Evolutionary conservation across 345 rosid species (phyloP), one percentile per base, ranked within the genome.

Genomic region (Eucalyptus grandis): DNA sequence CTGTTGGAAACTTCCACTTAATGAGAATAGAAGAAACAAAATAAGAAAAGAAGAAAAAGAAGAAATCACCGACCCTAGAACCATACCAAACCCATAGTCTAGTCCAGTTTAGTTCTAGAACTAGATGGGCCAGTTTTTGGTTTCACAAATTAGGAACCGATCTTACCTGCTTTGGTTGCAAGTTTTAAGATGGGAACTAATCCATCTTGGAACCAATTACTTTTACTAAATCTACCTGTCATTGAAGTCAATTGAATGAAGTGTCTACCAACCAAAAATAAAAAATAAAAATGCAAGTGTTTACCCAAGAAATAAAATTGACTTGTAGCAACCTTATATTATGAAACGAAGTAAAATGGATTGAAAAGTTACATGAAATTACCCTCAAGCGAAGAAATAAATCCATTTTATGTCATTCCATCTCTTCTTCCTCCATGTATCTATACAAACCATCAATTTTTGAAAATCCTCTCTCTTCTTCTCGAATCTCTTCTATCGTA

Each of bases 61-160:
- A 69, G 44, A 37, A 72, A 31, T 34, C 44, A 69, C 24, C 7
- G 0, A n/a, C 77, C 24, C 12, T 67, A 67, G 22, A 67, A 67
- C 0, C 11, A 1, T 15, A 67, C 11, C 6, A 37, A 19, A 16
- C 22, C 6, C 0, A 10, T 65, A 8, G 2, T 19, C 5, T 21
- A 1, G 34, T 30, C 5, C 3, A 0, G 3, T 13, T 62, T 4
- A 21, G 5, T 58, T 26, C n/a, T 27, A 26, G 13, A 27, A 58
- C 67, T 27, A 27, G 67, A 27, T 58, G n/a, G 7, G 2, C n/a
- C 2, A 0, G 9, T 13, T 62, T 27, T 7, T 30, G 8, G 9
- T 14, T 8, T 9, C 3, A 14, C 19, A 62, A 62, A 62, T 62
- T 62, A 14, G 17, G 34, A 62, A 7, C 5, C 0, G 5, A 62